Evolutionary conservation across 306 rosid genomes (phyloP).

Genomic region (Vicia faba): DNA sequence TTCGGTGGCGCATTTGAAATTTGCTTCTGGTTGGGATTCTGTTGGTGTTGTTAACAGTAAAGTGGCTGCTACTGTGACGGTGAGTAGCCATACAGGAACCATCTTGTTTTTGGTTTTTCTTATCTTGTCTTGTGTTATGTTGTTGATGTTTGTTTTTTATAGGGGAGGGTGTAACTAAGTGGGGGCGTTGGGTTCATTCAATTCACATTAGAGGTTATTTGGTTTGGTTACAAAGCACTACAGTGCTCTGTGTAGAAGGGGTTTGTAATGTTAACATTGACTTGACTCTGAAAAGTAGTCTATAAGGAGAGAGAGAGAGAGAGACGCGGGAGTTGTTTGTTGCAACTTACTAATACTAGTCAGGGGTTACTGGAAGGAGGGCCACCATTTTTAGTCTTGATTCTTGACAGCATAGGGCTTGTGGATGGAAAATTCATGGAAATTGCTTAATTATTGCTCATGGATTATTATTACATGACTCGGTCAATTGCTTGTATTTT

Average conservation of each 20-base stretch:
- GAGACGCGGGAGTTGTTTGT: no score
- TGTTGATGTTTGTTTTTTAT: not conserved
- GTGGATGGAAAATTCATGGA: not conserved
- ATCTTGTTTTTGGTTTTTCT: not conserved
- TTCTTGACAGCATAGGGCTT: not conserved
- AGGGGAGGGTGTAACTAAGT: not conserved
- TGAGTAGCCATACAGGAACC: slow-evolving; percentile 9
- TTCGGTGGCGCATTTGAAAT: slow-evolving; percentile 47
- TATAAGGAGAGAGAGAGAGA: not conserved
- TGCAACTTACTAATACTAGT: no score
- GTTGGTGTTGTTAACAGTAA: not conserved
- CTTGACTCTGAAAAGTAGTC: not conserved
- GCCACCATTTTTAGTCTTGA: not conserved
- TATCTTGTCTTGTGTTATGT: not conserved
- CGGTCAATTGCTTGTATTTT: no score
- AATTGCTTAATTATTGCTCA: not conserved
- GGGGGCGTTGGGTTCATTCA: slow-evolving; percentile 13
- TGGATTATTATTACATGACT: not conserved
- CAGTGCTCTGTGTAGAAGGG: not conserved
- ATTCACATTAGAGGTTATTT: slow-evolving; percentile 3
- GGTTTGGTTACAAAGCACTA: not conserved
- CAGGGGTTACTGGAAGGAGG: no score
- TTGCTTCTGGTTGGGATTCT: slow-evolving; percentile 35
- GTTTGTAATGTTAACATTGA: not conserved
- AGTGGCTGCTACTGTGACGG: slow-evolving; percentile 14